Conservation (phyloP, 306 rosid species). For the Cucumis cinereus region DNA sequence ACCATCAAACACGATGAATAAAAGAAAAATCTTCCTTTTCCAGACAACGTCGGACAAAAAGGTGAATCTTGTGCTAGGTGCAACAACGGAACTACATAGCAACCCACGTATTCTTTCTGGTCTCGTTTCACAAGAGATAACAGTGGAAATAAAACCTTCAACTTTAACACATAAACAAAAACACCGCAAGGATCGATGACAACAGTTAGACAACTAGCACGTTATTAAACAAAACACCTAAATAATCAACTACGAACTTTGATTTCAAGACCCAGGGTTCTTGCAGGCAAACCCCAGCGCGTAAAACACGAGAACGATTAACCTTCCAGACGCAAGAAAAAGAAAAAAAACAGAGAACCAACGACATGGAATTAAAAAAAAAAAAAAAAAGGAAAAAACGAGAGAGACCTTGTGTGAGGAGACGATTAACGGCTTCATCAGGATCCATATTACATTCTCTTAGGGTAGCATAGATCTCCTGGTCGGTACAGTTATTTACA, state of each 20-base stretch:
- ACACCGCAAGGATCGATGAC: background rate
- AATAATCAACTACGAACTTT: background rate
- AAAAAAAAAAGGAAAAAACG: too few species aligned
- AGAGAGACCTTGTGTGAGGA: slow-evolving; percentile 74
- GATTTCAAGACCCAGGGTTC: background rate
- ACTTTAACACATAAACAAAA: background rate
- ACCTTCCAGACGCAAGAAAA: background rate
- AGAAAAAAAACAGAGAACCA: background rate
- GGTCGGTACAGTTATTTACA: slow-evolving; percentile 66
- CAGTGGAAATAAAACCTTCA: background rate
- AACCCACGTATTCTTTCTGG: background rate
- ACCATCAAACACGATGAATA: background rate
- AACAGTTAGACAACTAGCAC: background rate
- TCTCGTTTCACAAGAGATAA: background rate
- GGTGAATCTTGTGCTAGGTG: background rate
- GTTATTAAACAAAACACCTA: background rate
- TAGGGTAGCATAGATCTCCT: slow-evolving; percentile 90
- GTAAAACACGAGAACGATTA: background rate
- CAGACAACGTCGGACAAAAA: background rate
- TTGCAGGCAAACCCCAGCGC: background rate
- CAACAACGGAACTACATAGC: background rate
- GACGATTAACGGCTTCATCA: slow-evolving; percentile 94
- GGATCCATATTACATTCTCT: slow-evolving; percentile 99
- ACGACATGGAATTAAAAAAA: background rate
- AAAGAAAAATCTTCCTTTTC: background rate